These are phyloP conservation scores for Fulvia fulva DNA, from an alignment of 2,329 filamentous ascomycete genomes.

Conservation along the genomic window DNA sequence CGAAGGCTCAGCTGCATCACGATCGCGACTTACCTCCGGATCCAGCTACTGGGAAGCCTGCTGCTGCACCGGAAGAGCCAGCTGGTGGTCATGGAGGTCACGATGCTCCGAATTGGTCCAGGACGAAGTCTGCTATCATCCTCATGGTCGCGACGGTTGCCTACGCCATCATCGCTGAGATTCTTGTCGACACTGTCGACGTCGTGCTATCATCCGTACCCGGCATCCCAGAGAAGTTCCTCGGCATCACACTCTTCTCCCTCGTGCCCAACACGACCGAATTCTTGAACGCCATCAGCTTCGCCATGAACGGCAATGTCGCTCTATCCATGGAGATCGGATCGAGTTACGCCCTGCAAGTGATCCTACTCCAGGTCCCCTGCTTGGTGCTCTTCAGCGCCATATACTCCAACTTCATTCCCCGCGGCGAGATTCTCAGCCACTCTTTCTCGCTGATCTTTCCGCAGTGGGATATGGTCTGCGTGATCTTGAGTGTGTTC, in stretches of 20 bases:
- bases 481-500: constrained; percentile 92
- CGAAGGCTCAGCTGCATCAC: constrained; percentile 9
- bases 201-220: constrained; percentile 80
- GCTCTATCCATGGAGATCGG: constrained; percentile 98
- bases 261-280: constrained; percentile 97
- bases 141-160: constrained; percentile 82
- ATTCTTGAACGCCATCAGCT: constrained; percentile 97
- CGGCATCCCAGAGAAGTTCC: constrained; percentile 92
- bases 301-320: constrained; percentile 99
- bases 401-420: constrained; percentile 58
- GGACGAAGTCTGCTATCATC: constrained; percentile 83
- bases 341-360: constrained; percentile 92
- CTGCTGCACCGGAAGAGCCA: constrained; percentile 34
- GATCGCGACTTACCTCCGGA: constrained; percentile 22
- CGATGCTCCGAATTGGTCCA: constrained; percentile 98
- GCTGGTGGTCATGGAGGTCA: constrained; percentile 63
- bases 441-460: constrained; percentile 85
- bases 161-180: constrained; percentile 96
- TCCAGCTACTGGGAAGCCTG: constrained; percentile 40
- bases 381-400: constrained; percentile 89
- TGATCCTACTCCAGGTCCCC: constrained; percentile 90
- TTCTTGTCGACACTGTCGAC: constrained; percentile 93
- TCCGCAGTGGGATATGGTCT: constrained; percentile 99
- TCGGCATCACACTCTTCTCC: constrained; percentile 94
- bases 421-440: constrained; percentile 50